phyloP scores from a whole-genome alignment of 108 stramenopile species.

The Conticribra weissflogii region DNA sequence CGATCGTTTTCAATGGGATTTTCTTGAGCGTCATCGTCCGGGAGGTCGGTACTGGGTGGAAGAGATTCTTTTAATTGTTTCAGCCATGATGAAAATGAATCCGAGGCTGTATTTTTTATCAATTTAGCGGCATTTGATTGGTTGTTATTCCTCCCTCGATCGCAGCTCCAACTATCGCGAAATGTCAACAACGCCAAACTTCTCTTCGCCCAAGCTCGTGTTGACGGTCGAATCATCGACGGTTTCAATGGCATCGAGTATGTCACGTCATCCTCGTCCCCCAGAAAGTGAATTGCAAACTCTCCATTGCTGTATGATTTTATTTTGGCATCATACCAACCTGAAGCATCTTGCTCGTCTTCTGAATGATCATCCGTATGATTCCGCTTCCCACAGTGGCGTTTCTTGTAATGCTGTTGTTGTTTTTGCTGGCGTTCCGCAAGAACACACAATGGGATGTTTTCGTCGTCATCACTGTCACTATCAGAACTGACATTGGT shows the following conservation, averaged over 20 bases:
- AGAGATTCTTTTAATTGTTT: conserved; percentile 10
- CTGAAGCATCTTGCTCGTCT: conserved; percentile 53
- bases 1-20: background rate
- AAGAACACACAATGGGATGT: conserved; percentile 6
- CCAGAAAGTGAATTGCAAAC: conserved; percentile 56
- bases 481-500: conserved; percentile 1
- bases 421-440: background rate
- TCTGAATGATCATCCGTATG: conserved; percentile 32
- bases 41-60: conserved; percentile 58
- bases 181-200: conserved; percentile 48
- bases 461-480: conserved; percentile 19
- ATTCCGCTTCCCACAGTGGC: background rate
- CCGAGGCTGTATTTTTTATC: background rate
- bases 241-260: conserved; percentile 66
- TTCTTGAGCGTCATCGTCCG: conserved; percentile 25
- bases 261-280: conserved; percentile 67
- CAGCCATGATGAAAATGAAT: conserved; percentile 18
- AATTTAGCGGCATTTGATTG: background rate
- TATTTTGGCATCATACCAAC: conserved; percentile 85
- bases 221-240: conserved; percentile 69
- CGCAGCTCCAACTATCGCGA: background rate
- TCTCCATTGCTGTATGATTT: conserved; percentile 30
- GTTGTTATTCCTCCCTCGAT: background rate
- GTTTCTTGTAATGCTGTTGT: conserved; percentile 2
- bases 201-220: conserved; percentile 68